Percentiles rank a stretch among this genome's conserved stretches.
Conservation (phyloP, 176 grass and related monocot genomes). For the Elaeis guineensis region DNA sequence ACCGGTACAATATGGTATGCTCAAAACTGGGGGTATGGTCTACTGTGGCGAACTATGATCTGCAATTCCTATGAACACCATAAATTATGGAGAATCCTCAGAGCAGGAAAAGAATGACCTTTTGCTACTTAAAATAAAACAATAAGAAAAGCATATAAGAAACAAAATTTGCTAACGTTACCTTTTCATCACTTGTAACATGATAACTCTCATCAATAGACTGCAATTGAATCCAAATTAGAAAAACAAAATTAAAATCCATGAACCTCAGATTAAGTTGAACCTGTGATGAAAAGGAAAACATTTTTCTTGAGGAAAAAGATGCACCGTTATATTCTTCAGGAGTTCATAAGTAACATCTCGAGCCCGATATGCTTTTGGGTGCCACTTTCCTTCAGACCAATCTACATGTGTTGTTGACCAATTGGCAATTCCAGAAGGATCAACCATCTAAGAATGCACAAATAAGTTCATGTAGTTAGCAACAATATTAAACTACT, state of each 20-base stretch:
- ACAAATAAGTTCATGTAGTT: conserved; percentile 9
- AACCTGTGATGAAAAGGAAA: background rate
- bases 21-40: too few relatives aligned
- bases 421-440: conserved; percentile 91
- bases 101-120: too few relatives aligned
- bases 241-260: background rate
- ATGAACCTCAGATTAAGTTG: too few relatives aligned
- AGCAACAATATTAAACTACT: too few relatives aligned
- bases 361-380: conserved; percentile 61
- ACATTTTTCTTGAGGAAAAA: background rate
- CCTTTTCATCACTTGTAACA: conserved; percentile 83
- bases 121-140: background rate
- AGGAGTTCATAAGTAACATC: conserved; percentile 82
- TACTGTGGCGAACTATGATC: too few relatives aligned
- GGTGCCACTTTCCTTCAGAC: conserved; percentile 99
- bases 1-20: too few relatives aligned
- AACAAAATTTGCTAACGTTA: conserved; percentile 17
- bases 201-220: conserved; percentile 67
- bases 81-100: too few relatives aligned
- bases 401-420: conserved; percentile 95
- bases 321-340: conserved; percentile 86
- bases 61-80: too few relatives aligned
- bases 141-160: background rate
- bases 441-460: conserved; percentile 77
- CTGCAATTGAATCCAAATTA: conserved; percentile 25